Percentiles rank a stretch among this genome's conserved stretches.
Conservation (phyloP, 2,329 filamentous ascomycete genomes). For the Claviceps sp. region DNA sequence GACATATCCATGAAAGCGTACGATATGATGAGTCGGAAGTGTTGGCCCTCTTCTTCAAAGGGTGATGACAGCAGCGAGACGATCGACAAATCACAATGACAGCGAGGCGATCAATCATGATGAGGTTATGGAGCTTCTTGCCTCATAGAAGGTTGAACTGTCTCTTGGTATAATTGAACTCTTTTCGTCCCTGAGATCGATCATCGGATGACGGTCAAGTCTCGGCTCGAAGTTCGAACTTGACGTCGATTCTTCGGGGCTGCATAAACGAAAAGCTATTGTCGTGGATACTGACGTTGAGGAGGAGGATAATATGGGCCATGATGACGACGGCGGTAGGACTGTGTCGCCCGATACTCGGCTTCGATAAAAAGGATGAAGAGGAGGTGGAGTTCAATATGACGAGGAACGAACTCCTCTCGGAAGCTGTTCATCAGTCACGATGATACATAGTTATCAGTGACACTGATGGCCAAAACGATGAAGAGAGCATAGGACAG, state of each 20-base stretch:
- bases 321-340: slow-evolving; percentile 8
- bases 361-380: slow-evolving; percentile 1
- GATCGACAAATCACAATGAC: slow-evolving; percentile 16
- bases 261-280: slow-evolving; percentile 14
- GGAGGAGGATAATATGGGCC: slow-evolving; percentile 14
- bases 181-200: slow-evolving; percentile 1
- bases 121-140: no score
- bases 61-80: slow-evolving; percentile 13
- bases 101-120: not conserved
- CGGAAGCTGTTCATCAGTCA: not conserved
- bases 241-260: slow-evolving; percentile 4
- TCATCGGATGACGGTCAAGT: slow-evolving; percentile 5
- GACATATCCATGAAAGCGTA: slow-evolving; percentile 8
- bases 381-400: not conserved
- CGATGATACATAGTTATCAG: slow-evolving; percentile 1
- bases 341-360: not conserved
- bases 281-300: slow-evolving; percentile 14
- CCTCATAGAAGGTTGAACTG: slow-evolving; percentile 9
- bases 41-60: not conserved
- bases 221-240: not conserved
- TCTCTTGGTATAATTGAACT: not conserved
- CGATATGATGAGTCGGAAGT: slow-evolving; percentile 6
- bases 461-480: not conserved
- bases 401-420: not conserved
- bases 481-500: slow-evolving; percentile 1